Evolutionary conservation across 805 yeast genomes (phyloP).

Genomic region (Komagataella pastoris): DNA sequence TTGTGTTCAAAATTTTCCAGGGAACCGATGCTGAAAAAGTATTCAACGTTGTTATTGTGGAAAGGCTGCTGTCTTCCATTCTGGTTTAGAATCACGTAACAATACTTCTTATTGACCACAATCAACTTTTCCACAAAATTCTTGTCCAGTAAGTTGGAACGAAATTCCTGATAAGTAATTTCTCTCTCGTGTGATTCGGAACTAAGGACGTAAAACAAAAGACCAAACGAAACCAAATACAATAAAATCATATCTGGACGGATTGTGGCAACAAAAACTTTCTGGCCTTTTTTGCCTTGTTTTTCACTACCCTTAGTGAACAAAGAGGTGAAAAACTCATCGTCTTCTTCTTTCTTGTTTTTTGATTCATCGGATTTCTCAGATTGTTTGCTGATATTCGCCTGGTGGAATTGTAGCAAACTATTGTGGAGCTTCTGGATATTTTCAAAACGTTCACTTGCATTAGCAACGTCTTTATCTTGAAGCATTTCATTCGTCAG

Average conservation of each 20-base stretch:
- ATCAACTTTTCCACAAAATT: slow-evolving; percentile 62
- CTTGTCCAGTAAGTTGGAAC: slow-evolving; percentile 57
- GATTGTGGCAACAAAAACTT: background rate
- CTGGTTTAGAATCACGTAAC: slow-evolving; percentile 40
- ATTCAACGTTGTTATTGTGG: slow-evolving; percentile 20
- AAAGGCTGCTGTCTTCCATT: slow-evolving; percentile 14
- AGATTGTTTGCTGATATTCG: background rate
- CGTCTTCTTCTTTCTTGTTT: background rate
- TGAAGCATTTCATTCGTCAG: background rate
- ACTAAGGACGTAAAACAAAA: slow-evolving; percentile 2
- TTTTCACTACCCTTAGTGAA: background rate
- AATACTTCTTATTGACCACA: slow-evolving; percentile 68
- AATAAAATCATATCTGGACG: slow-evolving; percentile 2
- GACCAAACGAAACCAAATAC: slow-evolving; percentile 2
- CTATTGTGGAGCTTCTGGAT: slow-evolving; percentile 1
- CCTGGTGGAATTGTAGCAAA: background rate
- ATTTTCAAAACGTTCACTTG: slow-evolving; percentile 1
- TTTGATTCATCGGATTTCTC: background rate
- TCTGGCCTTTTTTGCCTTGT: background rate
- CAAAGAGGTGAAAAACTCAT: background rate
- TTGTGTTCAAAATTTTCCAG: slow-evolving; percentile 79
- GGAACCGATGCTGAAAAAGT: slow-evolving; percentile 73
- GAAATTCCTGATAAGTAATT: slow-evolving; percentile 87
- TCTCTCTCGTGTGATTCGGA: slow-evolving; percentile 14
- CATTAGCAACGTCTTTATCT: background rate